Percentiles rank a stretch among this genome's conserved stretches.
These are phyloP conservation scores for Cladobotryum protrusum DNA, from an alignment of 2,329 filamentous ascomycete species.

Conservation along the genomic window DNA sequence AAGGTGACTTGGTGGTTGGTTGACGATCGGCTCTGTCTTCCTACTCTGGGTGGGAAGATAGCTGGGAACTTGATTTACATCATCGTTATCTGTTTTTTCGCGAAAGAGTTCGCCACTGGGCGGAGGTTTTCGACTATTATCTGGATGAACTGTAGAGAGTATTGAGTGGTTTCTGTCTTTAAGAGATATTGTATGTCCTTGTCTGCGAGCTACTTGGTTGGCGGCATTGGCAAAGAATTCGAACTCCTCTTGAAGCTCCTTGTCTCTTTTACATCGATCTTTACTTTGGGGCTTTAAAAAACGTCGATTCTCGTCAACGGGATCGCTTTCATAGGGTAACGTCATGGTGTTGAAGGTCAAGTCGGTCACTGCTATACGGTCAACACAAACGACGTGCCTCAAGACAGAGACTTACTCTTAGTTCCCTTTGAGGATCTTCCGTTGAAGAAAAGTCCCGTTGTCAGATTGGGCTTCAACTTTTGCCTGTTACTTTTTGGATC, in stretches of 20 bases:
- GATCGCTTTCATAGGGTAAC: conserved; percentile 25
- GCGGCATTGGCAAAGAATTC: conserved; percentile 26
- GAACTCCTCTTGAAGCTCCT: conserved; percentile 30
- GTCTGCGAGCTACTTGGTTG: background rate
- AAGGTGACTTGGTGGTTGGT: background rate
- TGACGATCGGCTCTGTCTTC: background rate
- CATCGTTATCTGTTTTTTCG: too few species aligned
- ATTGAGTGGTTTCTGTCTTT: background rate
- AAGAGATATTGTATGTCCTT: background rate
- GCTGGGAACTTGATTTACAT: background rate
- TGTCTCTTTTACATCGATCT: conserved; percentile 23
- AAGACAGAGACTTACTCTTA: conserved; percentile 14
- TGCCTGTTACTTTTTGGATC: background rate
- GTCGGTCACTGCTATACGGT: conserved; percentile 39
- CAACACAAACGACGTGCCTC: conserved; percentile 4
- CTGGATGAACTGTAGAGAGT: background rate
- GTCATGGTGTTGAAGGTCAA: conserved; percentile 47
- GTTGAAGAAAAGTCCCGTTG: conserved; percentile 28
- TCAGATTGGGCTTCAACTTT: conserved; percentile 30
- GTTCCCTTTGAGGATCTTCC: conserved; percentile 18
- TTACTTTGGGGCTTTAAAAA: conserved; percentile 12
- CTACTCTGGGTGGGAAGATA: background rate
- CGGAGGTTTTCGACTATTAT: background rate
- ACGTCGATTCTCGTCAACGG: background rate
- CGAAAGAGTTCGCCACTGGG: background rate